A percentile compares a stretch with the other conserved stretches of the same genome.
Evolutionary conservation across 306 rosid species (phyloP).

Genomic region (Medicago ruthenica): DNA sequence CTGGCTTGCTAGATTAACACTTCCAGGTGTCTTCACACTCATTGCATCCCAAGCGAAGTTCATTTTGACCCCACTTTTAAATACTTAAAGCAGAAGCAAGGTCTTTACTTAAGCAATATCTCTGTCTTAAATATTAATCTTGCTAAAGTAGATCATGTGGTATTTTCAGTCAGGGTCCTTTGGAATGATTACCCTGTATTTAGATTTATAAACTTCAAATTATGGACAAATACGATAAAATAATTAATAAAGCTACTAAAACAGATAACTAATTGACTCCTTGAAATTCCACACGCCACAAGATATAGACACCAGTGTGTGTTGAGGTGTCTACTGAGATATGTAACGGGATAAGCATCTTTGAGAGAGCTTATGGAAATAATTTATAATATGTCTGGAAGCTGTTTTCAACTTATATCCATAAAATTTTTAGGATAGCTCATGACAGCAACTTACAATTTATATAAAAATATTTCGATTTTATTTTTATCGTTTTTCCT

Average conservation of each 20-base stretch:
- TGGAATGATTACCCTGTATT: constrained; percentile 36
- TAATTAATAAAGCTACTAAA: constrained; percentile 8
- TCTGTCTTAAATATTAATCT: constrained; percentile 50
- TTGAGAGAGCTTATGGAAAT: neutral
- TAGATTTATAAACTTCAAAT: constrained; percentile 39
- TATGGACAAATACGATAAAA: neutral
- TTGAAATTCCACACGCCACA: neutral
- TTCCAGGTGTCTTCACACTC: constrained; percentile 52
- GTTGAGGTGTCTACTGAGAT: neutral
- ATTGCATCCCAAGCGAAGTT: constrained; percentile 61
- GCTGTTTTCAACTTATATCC: too few relatives aligned
- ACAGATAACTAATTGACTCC: neutral
- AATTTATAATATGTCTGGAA: neutral
- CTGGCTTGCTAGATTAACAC: constrained; percentile 60
- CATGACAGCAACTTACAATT: neutral
- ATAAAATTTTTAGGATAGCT: neutral
- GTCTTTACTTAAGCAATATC: constrained; percentile 48
- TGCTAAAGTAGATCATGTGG: constrained; percentile 45
- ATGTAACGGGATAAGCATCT: neutral
- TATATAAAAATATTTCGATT: neutral
- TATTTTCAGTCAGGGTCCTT: constrained; percentile 47
- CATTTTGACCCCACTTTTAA: constrained; percentile 65
- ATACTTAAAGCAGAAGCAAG: constrained; percentile 44
- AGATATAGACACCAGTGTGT: neutral
- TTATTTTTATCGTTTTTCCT: neutral